Base-by-base conservation (phyloP, 1,139 yeast genomes). In the Geotrichum reessii region DNA sequence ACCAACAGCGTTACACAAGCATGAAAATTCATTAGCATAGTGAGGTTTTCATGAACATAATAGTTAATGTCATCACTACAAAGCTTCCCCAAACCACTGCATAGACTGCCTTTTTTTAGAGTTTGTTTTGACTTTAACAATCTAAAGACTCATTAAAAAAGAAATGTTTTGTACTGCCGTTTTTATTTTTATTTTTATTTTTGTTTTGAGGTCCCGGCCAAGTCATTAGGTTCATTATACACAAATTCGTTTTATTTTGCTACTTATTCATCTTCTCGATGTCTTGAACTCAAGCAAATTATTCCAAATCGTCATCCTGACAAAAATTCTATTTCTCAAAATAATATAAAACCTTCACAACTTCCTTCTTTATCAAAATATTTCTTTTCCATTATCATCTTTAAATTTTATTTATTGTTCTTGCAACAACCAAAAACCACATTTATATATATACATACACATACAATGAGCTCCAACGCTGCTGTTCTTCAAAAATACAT, bases 401-500 rank as follows among this genome's bases (percentile, higher is more conserved):
- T 7, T 37, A 12, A 12, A 11, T 9, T 33, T 17, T 37, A 37
- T 37, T 37, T 37, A 37, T 37, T 37, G 44, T 37, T 14, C 14
- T 14, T 17, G n/a, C 21, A 37, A 37, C 44, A 37, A 4, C 44
- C 44, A 37, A 37, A 11, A 37, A 37, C 44, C 21, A 37, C 44
- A 37, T 37, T n/a, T 1, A 37, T 19, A 37, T 14, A 37, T n/a
- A 37, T 37, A 37, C 1, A 37, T 19, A 37, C 17, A 37, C 6
- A 37, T 50, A 52, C 49, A 50, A 56, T 56, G 58, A 52, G 53
- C 53, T 68, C 71, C 25, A 72, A 73, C 66, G 67, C 74, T 40
- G 65, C 67, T 31, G 68, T 69, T 50, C 81, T 92, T 71, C 81
- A 85, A 71, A 92, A 92, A 77, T 93, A 93, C 73, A 74, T 87